Evolutionary conservation across 345 rosid genomes (phyloP).

Genomic region (Citrus sinensis): DVS_A1.0 CM039168.1:6734001-6734500

Average conservation of each 20-base stretch:
- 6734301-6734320: background rate
- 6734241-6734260: background rate
- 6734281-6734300: background rate
- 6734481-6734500: background rate
- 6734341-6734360: background rate
- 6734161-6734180: constrained; percentile 33
- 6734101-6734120: constrained; percentile 93
- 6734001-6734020: background rate
- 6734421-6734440: background rate
- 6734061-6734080: background rate
- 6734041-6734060: background rate
- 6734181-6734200: background rate
- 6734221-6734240: background rate
- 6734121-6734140: constrained; percentile 75
- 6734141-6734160: constrained; percentile 71
- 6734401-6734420: background rate
- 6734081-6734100: constrained; percentile 84
- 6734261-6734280: background rate
- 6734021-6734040: background rate
- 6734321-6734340: background rate
- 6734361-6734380: background rate
- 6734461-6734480: no score
- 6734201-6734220: background rate
- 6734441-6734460: background rate
- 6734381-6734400: background rate